These are phyloP conservation scores for Ceratocystis huliohia DNA, from an alignment of 2,329 filamentous ascomycete genomes.

Conservation along the genomic window DNA sequence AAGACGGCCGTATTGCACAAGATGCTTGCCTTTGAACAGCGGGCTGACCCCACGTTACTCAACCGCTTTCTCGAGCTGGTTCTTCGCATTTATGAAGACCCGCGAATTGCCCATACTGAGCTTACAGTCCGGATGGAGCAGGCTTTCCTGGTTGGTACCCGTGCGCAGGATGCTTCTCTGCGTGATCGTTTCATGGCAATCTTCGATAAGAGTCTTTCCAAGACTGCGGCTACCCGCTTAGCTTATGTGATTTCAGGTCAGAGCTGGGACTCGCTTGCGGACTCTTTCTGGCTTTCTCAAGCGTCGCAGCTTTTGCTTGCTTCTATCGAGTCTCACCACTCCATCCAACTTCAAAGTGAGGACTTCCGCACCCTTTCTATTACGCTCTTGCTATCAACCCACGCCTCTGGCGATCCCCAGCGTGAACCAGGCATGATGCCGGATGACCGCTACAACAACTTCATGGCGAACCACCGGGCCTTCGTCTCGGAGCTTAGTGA, in stretches of 20 bases:
- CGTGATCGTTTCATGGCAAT: slow-evolving; percentile 93
- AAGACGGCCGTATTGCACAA: slow-evolving; percentile 98
- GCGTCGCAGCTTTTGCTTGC: slow-evolving; percentile 87
- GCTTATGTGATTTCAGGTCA: slow-evolving; percentile 82
- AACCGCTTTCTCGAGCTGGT: slow-evolving; percentile 92
- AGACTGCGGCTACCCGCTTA: slow-evolving; percentile 75
- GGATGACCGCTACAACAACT: slow-evolving; percentile 68
- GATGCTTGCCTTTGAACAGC: slow-evolving; percentile 90
- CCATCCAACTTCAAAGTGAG: slow-evolving; percentile 63
- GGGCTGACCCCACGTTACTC: slow-evolving; percentile 69
- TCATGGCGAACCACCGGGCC: slow-evolving; percentile 66
- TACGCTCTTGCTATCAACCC: slow-evolving; percentile 60
- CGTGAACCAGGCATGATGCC: slow-evolving; percentile 54
- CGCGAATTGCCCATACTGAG: slow-evolving; percentile 87
- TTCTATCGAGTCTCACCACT: slow-evolving; percentile 72
- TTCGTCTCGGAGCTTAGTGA: slow-evolving; percentile 77
- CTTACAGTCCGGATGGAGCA: slow-evolving; percentile 95
- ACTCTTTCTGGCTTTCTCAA: slow-evolving; percentile 95
- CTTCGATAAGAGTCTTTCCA: slow-evolving; percentile 89
- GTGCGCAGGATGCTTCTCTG: slow-evolving; percentile 91
- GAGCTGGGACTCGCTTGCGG: slow-evolving; percentile 90
- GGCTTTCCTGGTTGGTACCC: slow-evolving; percentile 88
- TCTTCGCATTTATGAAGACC: slow-evolving; percentile 95
- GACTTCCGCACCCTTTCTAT: slow-evolving; percentile 71
- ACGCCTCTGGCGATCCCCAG: slow-evolving; percentile 48